Conservation (phyloP, 2,329 filamentous ascomycete genomes). For the Phyllosticta citribraziliensis region DNA sequence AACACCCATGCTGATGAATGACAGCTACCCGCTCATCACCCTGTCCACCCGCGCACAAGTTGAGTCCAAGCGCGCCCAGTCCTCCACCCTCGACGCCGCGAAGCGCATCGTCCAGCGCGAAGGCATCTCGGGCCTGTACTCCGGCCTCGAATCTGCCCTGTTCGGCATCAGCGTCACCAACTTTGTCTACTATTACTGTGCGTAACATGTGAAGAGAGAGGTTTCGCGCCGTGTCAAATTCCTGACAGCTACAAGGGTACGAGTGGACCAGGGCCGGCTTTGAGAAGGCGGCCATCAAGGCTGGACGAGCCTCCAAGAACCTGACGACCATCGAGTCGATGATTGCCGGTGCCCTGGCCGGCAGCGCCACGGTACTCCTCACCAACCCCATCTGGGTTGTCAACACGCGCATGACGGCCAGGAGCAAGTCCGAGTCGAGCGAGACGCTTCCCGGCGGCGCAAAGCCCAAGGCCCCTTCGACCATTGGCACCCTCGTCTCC, state of each 20-base stretch:
- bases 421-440: conserved; percentile 48
- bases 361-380: conserved; percentile 84
- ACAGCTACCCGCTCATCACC: conserved; percentile 88
- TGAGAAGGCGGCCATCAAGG: conserved; percentile 61
- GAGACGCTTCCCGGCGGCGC: conserved; percentile 32
- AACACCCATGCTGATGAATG: conserved; percentile 1
- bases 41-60: conserved; percentile 96
- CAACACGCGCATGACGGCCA: conserved; percentile 95
- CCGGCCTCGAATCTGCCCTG: conserved; percentile 84
- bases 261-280: conserved; percentile 91
- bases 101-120: conserved; percentile 84
- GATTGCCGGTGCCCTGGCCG: conserved; percentile 87
- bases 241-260: conserved; percentile 49
- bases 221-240: not conserved
- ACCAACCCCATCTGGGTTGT: conserved; percentile 99
- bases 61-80: conserved; percentile 86
- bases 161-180: conserved; percentile 98
- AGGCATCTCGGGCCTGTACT: conserved; percentile 79
- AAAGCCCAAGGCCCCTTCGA: conserved; percentile 53
- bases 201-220: conserved; percentile 2
- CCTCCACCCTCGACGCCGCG: conserved; percentile 72
- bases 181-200: conserved; percentile 98
- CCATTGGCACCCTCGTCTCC: conserved; percentile 68
- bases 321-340: conserved; percentile 90
- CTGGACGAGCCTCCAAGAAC: conserved; percentile 65